Evolutionary conservation across 2,329 filamentous ascomycete species (phyloP), one percentile per base, ranked within the genome.

Genomic region (Arthroderma sp.): DNA sequence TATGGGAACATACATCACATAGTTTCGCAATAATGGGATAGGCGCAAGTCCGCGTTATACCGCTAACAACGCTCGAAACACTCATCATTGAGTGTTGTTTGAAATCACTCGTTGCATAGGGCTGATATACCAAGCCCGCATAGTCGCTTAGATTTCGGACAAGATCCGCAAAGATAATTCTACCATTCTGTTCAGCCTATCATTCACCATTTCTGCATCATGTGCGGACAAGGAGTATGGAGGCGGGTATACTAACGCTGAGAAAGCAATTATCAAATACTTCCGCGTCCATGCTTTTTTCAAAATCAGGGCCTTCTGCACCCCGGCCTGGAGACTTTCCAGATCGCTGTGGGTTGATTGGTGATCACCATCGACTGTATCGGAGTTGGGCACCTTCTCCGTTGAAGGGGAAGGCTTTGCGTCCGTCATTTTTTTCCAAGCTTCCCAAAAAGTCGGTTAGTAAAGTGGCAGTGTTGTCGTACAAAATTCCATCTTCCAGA

Each of bases 11-110:
- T 43, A 55, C 54, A 44, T 56, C 54, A 10, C 53, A 50, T 6
- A 58, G 36, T 27, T 58, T 58, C 5, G 55, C 55, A 45, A 58
- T 53, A 22, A 58, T 48, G 1, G 55, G 55, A 47, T 52, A 58
- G 3, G 55, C 49, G n/a, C 50, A 53, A 31, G 57, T 53, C 3
- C 51, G 48, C 0, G 55, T 50, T 6, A 57, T 57, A 15, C 54
- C 55, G 38, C 46, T 51, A 1, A 57, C 54, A 3, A 58, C 54
- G 1, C 49, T 45, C 4, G 51, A 51, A 4, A 51, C 52, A 29
- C 52, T 53, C 51, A 56, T 53, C 6, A 52, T 48, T 5, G 54
- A 56, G 36, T 56, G 54, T 22, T 55, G 48, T 36, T 52, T 53
- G 46, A 56, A 56, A 6, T 48, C 40, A 33, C 53, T 55, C 6